Conservation (phyloP, 1,139 yeast genomes). For the Meyerozyma elateridarum region DNA sequence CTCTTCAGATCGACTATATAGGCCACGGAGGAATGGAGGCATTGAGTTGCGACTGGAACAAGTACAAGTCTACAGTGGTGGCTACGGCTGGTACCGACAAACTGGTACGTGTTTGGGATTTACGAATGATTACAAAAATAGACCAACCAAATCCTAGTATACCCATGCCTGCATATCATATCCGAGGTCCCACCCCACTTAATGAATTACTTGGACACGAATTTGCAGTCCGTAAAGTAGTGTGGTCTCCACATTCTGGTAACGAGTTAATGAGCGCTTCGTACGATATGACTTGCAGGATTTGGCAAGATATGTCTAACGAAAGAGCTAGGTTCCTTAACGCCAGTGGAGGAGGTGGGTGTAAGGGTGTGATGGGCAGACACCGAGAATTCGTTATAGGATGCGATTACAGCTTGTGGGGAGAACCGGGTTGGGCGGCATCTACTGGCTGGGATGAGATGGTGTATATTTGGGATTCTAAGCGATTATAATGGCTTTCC, state of each 20-base stretch:
- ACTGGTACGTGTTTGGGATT: slow-evolving; percentile 79
- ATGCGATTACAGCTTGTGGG: slow-evolving; percentile 97
- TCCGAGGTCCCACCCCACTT: slow-evolving; percentile 61
- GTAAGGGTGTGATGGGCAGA: slow-evolving; percentile 54
- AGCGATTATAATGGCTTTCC: slow-evolving; percentile 28
- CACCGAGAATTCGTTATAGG: slow-evolving; percentile 92
- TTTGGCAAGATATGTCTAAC: slow-evolving; percentile 74
- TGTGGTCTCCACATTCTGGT: slow-evolving; percentile 87
- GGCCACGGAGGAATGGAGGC: slow-evolving; percentile 83
- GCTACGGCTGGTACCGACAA: slow-evolving; percentile 93
- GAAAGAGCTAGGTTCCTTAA: slow-evolving; percentile 46
- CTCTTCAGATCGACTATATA: slow-evolving; percentile 55
- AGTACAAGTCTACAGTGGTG: slow-evolving; percentile 70
- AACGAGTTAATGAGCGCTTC: slow-evolving; percentile 71
- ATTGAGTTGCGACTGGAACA: slow-evolving; percentile 83
- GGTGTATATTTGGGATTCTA: slow-evolving; percentile 84
- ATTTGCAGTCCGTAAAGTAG: slow-evolving; percentile 74
- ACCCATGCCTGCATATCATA: slow-evolving; percentile 41
- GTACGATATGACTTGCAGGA: slow-evolving; percentile 87
- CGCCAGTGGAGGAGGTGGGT: slow-evolving; percentile 29
- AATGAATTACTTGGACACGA: slow-evolving; percentile 86
- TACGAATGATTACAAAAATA: slow-evolving; percentile 57
- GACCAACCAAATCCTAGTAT: slow-evolving; percentile 33
- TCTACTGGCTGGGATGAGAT: slow-evolving; percentile 97
- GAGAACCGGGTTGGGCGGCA: slow-evolving; percentile 92